Conservation (phyloP, 768 basidiomycete species). For the Neoboletus subvelutipes region DNA sequence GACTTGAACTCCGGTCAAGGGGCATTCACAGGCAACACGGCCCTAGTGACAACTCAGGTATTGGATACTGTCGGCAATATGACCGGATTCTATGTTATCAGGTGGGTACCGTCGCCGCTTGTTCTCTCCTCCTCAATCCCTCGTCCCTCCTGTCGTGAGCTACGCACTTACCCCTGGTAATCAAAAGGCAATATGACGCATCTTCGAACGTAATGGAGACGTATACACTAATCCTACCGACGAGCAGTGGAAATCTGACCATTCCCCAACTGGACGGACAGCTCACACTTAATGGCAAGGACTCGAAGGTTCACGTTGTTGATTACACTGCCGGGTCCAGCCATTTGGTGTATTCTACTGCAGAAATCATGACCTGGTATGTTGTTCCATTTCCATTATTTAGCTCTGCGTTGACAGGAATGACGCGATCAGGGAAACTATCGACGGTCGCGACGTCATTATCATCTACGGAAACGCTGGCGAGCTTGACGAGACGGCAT, state of each 20-base stretch:
- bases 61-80: slow-evolving; percentile 47
- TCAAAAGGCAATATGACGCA: slow-evolving; percentile 15
- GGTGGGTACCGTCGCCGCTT: slow-evolving; percentile 3
- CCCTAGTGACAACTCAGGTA: slow-evolving; percentile 49
- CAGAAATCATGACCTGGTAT: slow-evolving; percentile 50
- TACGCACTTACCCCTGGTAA: slow-evolving; percentile 2
- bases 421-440: slow-evolving; percentile 39
- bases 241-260: slow-evolving; percentile 43
- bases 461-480: slow-evolving; percentile 47
- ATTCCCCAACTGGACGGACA: slow-evolving; percentile 45
- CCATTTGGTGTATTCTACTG: slow-evolving; percentile 47
- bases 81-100: slow-evolving; percentile 46
- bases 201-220: slow-evolving; percentile 7
- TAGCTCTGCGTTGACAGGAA: background rate
- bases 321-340: slow-evolving; percentile 47
- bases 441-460: slow-evolving; percentile 48
- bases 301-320: slow-evolving; percentile 52
- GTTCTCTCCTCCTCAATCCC: background rate
- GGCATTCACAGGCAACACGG: slow-evolving; percentile 48
- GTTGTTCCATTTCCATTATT: background rate
- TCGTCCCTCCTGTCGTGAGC: background rate
- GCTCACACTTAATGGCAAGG: slow-evolving; percentile 47
- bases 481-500: slow-evolving; percentile 50
- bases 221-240: slow-evolving; percentile 45
- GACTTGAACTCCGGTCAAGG: slow-evolving; percentile 42